Evolutionary conservation across 2,329 filamentous ascomycete species (phyloP), one percentile per base, ranked within the genome.

Genomic region (Dendryphion nanum): DNA sequence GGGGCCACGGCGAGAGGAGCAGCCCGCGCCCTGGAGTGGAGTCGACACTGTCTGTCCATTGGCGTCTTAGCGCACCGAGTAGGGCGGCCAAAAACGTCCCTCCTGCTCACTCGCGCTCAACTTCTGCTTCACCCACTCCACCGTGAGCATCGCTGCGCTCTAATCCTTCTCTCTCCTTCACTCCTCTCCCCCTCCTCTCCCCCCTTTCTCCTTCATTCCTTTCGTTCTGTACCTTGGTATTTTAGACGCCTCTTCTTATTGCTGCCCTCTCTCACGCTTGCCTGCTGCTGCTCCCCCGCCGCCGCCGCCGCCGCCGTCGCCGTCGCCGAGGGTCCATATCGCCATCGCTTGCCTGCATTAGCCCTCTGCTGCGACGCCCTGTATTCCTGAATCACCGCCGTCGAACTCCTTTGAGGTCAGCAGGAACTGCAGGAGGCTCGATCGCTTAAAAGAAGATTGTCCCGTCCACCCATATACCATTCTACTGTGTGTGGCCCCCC

Each of bases 351-450:
- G 39, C 41, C 31, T 33, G 24, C 33, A 34, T 33, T 33, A 34
- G 18, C 24, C 31, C 31, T 18, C 30, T 32, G 34, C 42, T 28
- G 30, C 21, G 24, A 24, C 31, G 29, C 30, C 37, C 30, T 42
- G 45, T 35, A 41, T 41, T 45, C 40, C 43, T 33, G 21, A 35
- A 26, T 10, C 26, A 34, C 20, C 29, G 34, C 32, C 39, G 43
- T 51, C 48, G 47, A 70, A 75, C 79, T 83, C 80, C 81, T 84
- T 84, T 84, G 81, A 85, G 81, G 82, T 83, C 84, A 87, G 84
- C 83, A 78, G 82, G 83, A 78, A 78, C 85, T 88, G 84, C 85
- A 87, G 83, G 82, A 86, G 80, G 59, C 64, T 69, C 63, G 66
- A 59, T 64, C 56, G 50, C 47, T 42, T 42, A 30, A 41, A 30